phyloP scores from a whole-genome alignment of 2,329 filamentous ascomycete species.

The Emmonsiellopsis sp. region DNA sequence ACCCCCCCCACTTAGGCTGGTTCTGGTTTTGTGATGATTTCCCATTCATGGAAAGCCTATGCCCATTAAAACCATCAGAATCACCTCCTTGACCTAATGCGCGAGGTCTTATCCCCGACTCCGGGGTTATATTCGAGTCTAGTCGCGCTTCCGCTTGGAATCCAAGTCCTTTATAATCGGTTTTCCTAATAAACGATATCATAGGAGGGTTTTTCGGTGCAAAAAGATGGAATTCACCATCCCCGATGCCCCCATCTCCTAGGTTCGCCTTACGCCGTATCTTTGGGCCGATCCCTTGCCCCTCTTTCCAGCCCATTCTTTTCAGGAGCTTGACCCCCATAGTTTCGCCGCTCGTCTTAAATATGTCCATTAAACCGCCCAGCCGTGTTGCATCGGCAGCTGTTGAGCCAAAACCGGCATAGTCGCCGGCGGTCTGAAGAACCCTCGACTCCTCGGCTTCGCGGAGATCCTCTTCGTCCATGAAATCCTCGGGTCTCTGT shows the following conservation, averaged over 20 bases:
- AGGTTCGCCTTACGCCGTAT: slow-evolving; percentile 64
- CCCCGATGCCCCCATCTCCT: slow-evolving; percentile 41
- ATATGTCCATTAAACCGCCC: slow-evolving; percentile 59
- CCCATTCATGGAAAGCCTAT: slow-evolving; percentile 20
- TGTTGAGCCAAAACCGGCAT: slow-evolving; percentile 65
- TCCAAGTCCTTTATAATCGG: slow-evolving; percentile 38
- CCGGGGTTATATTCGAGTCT: slow-evolving; percentile 11
- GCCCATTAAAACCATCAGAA: slow-evolving; percentile 26
- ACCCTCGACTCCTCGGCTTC: slow-evolving; percentile 71
- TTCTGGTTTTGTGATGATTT: slow-evolving; percentile 44
- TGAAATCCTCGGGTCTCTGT: slow-evolving; percentile 78
- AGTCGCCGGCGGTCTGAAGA: slow-evolving; percentile 63
- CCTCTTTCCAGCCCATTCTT: slow-evolving; percentile 92
- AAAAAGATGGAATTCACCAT: slow-evolving; percentile 60
- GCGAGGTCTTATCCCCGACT: slow-evolving; percentile 11
- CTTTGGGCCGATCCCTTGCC: slow-evolving; percentile 86
- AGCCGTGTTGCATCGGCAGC: slow-evolving; percentile 43
- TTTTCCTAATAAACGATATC: slow-evolving; percentile 40
- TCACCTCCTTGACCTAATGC: slow-evolving; percentile 24
- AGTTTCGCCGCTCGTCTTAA: slow-evolving; percentile 65
- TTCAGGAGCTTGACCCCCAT: slow-evolving; percentile 78
- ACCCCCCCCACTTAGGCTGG: slow-evolving; percentile 51
- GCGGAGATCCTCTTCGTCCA: slow-evolving; percentile 93
- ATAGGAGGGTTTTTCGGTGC: slow-evolving; percentile 71
- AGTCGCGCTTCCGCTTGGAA: slow-evolving; percentile 33